Conservation (phyloP, 176 grass and related monocot species). For the Saccharum spontaneum region DNA sequence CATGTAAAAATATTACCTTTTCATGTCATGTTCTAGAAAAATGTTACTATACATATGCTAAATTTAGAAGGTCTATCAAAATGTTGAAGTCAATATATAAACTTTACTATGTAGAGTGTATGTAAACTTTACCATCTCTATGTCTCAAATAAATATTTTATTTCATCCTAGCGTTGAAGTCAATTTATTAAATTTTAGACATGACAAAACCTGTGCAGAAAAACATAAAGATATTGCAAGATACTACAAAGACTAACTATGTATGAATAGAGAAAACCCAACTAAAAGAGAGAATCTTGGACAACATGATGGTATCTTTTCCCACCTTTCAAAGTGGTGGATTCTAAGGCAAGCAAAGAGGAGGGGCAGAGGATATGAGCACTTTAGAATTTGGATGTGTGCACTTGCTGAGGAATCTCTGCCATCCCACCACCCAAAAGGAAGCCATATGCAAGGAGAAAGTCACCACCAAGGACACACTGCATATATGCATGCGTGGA, state of each 20-base stretch:
- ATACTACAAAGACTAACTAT: background rate
- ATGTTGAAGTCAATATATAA: background rate
- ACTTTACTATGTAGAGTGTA: background rate
- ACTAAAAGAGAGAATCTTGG: slow-evolving; percentile 22
- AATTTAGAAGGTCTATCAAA: background rate
- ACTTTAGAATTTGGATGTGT: slow-evolving; percentile 38
- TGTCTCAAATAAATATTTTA: background rate
- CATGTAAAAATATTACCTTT: background rate
- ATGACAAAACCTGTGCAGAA: background rate
- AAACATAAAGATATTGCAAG: background rate
- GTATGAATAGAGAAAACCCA: background rate
- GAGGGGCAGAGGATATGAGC: slow-evolving; percentile 9
- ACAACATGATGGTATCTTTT: slow-evolving; percentile 39
- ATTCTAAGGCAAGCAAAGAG: slow-evolving; percentile 54
- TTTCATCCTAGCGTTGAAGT: background rate
- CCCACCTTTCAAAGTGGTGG: slow-evolving; percentile 42
- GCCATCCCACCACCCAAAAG: slow-evolving; percentile 39
- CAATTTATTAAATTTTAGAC: background rate
- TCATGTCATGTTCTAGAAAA: background rate
- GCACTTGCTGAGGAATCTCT: slow-evolving; percentile 58
- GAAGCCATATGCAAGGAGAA: slow-evolving; percentile 12
- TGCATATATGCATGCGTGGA: background rate
- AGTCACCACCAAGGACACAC: slow-evolving; percentile 25
- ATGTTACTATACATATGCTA: background rate
- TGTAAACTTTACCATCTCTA: background rate